Base-by-base conservation (phyloP, 768 basidiomycete species). In the Boletus rubescentipes region DNA sequence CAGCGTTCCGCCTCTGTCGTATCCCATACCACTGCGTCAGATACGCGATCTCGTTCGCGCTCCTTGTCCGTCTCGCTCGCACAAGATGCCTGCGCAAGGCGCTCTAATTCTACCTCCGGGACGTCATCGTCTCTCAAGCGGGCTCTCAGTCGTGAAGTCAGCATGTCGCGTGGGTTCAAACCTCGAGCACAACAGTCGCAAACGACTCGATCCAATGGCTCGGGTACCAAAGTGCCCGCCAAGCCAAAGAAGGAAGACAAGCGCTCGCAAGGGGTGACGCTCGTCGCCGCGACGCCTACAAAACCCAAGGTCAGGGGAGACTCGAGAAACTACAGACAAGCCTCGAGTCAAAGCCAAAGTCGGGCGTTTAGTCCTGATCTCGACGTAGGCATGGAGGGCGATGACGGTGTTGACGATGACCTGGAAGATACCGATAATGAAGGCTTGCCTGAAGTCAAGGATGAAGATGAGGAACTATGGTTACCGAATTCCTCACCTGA, bases 81-180 rank as follows among this genome's bases (percentile, higher is more conserved):
- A 9, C 82, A 84, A 56, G 87, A 89, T 59, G 78, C 78, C 9
- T 73, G 71, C 32, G 64, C 68, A 16, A 70, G 73, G 38, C 71
- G 74, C n/a, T 57, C 65, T 53, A 55, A 63, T 74, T 20, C 61
- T 12, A 41, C 42, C 14, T 60, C 73, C 62, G 44, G 73, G 73
- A 63, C 74, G 68, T 53, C 62, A 0, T 65, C 66, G 9, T 67
- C 71, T 7, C 81, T 82, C 62, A 82, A 81, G 57, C 77, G 80
- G 10, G 71, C 79, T 1, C 69, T 89, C n/a, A 83, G 77, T 53
- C 78, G 86, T 31, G 87, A 91, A 65, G 76, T 90, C 57, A 90
- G 86, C 70, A 91, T 91, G 89, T 83, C 84, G 16, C 78, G 87
- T 31, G 79, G 72, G 21, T 89, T 89, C 71, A 88, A 83, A 62